phyloP scores from a whole-genome alignment of 2,329 filamentous ascomycete genomes.

The Penicillium sp. region DNA sequence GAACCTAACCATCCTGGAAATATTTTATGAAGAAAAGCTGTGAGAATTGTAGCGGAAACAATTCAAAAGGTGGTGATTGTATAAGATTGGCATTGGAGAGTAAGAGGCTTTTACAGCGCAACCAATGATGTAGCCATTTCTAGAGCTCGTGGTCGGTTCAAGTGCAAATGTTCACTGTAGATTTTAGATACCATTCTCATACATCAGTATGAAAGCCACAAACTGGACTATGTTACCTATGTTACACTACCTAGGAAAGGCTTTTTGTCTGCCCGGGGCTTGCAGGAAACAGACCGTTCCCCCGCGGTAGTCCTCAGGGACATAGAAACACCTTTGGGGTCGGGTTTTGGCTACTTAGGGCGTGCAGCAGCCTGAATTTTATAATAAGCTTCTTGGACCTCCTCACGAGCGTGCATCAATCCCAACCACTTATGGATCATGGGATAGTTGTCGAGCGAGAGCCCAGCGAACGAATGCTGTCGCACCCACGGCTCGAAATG shows the following conservation, averaged over 20 bases:
- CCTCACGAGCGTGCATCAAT: slow-evolving; percentile 36
- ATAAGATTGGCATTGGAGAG: not conserved
- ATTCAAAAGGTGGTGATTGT: too few species aligned
- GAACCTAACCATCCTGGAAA: not conserved
- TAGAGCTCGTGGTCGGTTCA: not conserved
- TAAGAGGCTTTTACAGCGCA: not conserved
- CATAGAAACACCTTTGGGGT: not conserved
- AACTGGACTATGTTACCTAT: not conserved
- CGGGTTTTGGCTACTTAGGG: not conserved
- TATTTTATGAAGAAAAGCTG: not conserved
- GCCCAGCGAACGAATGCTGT: slow-evolving; percentile 39
- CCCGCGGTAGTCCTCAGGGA: not conserved
- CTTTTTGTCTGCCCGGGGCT: not conserved
- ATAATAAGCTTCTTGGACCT: slow-evolving; percentile 45
- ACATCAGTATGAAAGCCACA: not conserved
- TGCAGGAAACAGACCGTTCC: not conserved
- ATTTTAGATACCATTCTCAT: not conserved
- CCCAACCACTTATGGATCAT: slow-evolving; percentile 43
- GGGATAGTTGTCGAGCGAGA: slow-evolving; percentile 45
- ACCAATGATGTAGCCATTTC: not conserved
- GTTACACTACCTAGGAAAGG: not conserved
- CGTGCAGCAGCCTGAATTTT: slow-evolving; percentile 26
- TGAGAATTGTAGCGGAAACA: too few species aligned
- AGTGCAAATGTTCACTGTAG: not conserved
- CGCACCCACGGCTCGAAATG: slow-evolving; percentile 48